Evolutionary conservation across 2,329 filamentous ascomycete genomes (phyloP).

Genomic region (Neocucurbitaria cava): DNA sequence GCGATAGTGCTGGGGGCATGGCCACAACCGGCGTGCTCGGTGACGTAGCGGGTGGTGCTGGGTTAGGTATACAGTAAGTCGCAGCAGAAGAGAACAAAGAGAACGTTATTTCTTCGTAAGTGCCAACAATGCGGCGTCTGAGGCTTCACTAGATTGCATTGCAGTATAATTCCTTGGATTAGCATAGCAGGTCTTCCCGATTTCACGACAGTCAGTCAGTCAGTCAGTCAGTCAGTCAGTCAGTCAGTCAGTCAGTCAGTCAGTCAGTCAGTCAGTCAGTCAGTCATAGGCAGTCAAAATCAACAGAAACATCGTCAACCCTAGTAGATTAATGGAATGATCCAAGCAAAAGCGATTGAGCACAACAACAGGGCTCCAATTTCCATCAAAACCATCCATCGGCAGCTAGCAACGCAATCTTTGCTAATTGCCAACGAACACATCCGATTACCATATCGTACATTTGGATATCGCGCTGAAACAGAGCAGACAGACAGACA

Average conservation of each 20-base stretch:
- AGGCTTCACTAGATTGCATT: not conserved
- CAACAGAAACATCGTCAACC: too few relatives aligned
- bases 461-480: constrained; percentile 17
- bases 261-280: too few relatives aligned
- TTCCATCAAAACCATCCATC: constrained; percentile 1
- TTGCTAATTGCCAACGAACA: not conserved
- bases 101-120: not conserved
- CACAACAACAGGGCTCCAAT: not conserved
- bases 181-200: too few relatives aligned
- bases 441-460: constrained; percentile 8
- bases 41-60: not conserved
- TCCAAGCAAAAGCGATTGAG: not conserved
- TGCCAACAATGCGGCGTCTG: too few relatives aligned
- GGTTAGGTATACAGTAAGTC: too few relatives aligned
- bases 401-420: too few relatives aligned
- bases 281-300: too few relatives aligned
- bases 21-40: not conserved
- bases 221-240: too few relatives aligned
- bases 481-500: too few relatives aligned
- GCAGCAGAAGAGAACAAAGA: too few relatives aligned
- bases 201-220: too few relatives aligned
- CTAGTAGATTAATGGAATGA: not conserved
- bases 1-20: not conserved
- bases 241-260: too few relatives aligned
- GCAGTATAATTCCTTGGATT: not conserved